Conservation (phyloP, 2,329 filamentous ascomycete genomes). For the Botrytis cinerea region DNA sequence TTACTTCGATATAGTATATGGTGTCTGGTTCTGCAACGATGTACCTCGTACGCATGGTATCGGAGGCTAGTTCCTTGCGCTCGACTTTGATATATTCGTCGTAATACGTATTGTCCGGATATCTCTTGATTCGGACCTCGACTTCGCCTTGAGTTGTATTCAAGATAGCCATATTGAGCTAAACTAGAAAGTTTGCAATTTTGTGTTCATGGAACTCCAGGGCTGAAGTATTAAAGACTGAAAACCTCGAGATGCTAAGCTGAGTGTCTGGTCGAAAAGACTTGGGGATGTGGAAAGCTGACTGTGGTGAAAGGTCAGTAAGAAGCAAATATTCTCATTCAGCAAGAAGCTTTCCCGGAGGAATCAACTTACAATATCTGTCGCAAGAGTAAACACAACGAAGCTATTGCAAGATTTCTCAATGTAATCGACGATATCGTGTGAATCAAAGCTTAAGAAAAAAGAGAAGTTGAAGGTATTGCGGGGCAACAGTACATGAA, state of each 20-base stretch:
- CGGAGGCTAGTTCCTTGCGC: not conserved
- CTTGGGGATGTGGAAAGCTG: no score
- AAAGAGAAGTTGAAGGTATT: not conserved
- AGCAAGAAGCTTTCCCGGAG: not conserved
- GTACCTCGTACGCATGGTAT: not conserved
- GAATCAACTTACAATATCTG: no score
- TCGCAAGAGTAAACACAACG: not conserved
- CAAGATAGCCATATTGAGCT: slow-evolving; percentile 6
- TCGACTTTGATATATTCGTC: slow-evolving; percentile 24
- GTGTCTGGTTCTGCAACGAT: slow-evolving; percentile 22
- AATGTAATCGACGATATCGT: not conserved
- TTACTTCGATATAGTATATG: slow-evolving; percentile 8
- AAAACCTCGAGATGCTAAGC: not conserved
- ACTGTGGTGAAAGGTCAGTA: no score
- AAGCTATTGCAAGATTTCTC: no score
- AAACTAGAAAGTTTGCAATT: no score
- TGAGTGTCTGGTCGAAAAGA: accelerated
- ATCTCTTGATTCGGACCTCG: slow-evolving; percentile 16
- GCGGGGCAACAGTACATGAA: not conserved
- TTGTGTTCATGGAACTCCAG: not conserved
- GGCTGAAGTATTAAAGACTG: no score
- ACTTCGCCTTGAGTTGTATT: not conserved
- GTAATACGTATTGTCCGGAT: slow-evolving; percentile 11
- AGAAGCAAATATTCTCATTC: not conserved
- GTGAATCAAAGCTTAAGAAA: not conserved